These are phyloP conservation scores for Priceomyces haplophilus DNA, from an alignment of 805 yeast species.

Conservation along the genomic window DNA sequence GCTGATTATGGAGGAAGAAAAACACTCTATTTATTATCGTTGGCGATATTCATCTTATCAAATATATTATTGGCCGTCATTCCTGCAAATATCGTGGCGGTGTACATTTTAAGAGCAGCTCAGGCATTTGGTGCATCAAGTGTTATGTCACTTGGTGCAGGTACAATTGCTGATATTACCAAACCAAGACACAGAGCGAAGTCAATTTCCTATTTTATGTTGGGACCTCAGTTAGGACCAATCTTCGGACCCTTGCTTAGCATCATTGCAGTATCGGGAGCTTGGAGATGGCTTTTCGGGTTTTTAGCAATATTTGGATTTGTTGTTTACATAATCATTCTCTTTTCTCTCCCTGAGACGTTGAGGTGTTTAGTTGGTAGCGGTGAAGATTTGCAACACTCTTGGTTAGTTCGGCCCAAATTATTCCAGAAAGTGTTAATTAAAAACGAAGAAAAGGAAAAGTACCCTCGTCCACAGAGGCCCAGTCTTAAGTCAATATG, in stretches of 20 bases:
- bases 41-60: slow-evolving; percentile 24
- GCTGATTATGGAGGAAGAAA: slow-evolving; percentile 53
- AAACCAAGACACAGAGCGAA: slow-evolving; percentile 30
- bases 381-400: slow-evolving; percentile 20
- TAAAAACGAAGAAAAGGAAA: slow-evolving; percentile 14
- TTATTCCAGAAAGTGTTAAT: slow-evolving; percentile 22
- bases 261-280: slow-evolving; percentile 21
- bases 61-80: slow-evolving; percentile 28
- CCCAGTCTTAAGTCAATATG: slow-evolving; percentile 38
- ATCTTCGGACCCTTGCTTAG: slow-evolving; percentile 36
- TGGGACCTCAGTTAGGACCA: slow-evolving; percentile 41
- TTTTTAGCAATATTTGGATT: slow-evolving; percentile 27
- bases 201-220: slow-evolving; percentile 32
- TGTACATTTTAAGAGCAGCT: slow-evolving; percentile 29
- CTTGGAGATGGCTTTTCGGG: slow-evolving; percentile 37
- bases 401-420: slow-evolving; percentile 28
- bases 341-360: slow-evolving; percentile 39
- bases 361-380: slow-evolving; percentile 37
- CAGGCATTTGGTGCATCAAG: slow-evolving; percentile 40
- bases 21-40: slow-evolving; percentile 25
- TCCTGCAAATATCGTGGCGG: slow-evolving; percentile 28
- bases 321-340: slow-evolving; percentile 20
- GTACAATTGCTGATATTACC: slow-evolving; percentile 32
- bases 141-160: slow-evolving; percentile 36
- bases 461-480: slow-evolving; percentile 45